Evolutionary conservation across 108 stramenopile species (phyloP).

Genomic region (Discostella stelligeroides): DNA sequence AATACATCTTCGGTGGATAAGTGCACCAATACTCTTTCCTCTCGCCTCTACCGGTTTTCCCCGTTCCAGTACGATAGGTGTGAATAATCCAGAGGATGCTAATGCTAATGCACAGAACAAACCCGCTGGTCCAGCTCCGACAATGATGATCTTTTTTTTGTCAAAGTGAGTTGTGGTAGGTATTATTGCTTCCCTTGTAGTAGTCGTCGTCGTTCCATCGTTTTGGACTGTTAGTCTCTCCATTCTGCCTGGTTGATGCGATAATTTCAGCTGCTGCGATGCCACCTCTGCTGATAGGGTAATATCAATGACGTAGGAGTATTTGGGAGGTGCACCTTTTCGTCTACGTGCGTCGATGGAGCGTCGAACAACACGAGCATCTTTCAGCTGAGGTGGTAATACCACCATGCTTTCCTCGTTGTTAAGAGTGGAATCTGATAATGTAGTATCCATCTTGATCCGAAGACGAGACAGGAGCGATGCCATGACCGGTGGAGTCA

Average conservation of each 20-base stretch:
- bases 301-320: slow-evolving; percentile 77
- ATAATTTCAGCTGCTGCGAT: slow-evolving; percentile 30
- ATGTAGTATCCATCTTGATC: slow-evolving; percentile 30
- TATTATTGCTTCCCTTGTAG: background rate
- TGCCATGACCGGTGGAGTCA: slow-evolving; percentile 45
- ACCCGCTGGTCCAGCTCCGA: slow-evolving; percentile 90
- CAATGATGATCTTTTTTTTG: slow-evolving; percentile 59
- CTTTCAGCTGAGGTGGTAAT: slow-evolving; percentile 41
- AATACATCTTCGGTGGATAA: slow-evolving; percentile 69
- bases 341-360: slow-evolving; percentile 79
- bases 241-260: slow-evolving; percentile 54
- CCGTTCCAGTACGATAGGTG: slow-evolving; percentile 83
- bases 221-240: slow-evolving; percentile 19
- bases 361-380: slow-evolving; percentile 71
- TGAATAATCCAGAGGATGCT: slow-evolving; percentile 54
- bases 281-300: slow-evolving; percentile 26
- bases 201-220: slow-evolving; percentile 3
- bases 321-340: slow-evolving; percentile 55
- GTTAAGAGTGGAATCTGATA: background rate
- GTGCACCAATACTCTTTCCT: slow-evolving; percentile 89
- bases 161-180: background rate
- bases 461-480: slow-evolving; percentile 44
- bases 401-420: background rate
- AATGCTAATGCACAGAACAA: slow-evolving; percentile 90
- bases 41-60: slow-evolving; percentile 92